Base-by-base conservation (phyloP, 2,329 filamentous ascomycete species). In the Davidsoniella australis region DNA sequence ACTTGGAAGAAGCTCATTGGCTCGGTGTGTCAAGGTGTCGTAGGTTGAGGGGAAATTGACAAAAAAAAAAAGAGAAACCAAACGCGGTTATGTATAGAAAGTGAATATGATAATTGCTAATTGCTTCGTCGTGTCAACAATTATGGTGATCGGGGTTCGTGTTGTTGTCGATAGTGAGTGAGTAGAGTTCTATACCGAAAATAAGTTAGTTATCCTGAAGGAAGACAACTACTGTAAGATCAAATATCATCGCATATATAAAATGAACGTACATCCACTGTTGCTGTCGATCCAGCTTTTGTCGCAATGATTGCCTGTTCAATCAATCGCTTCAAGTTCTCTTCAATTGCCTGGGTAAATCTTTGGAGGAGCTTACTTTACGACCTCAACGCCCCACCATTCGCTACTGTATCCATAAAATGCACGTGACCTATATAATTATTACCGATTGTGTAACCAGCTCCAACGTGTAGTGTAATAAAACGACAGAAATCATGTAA, bases 1-100 rank as follows among this genome's bases (percentile, higher is more conserved):
- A 95, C 85, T 62, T 85, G 82, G 73, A 95, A 95, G 72, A 76
- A 94, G 51, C 79, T 71, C 81, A 87, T 87, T 23, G 20, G 53
- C 47, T 58, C 36, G 49, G 52, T 40, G 47, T 49, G 48, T 49
- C 20, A 39, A 9, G 50, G n/a, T 38, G 26, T 36, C 43, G 14
- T 53, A 39, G 36, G 20, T 26, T 5, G n/a, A n/a, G 2, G 33
- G 17, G 33, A 5, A 26, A 20, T 9, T 33, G 29, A 17, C 17
- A 17, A 33, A 12, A 8, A 33, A 10, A 33, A 8, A 33, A 10
- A 12, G 29, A 12, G 29, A 9, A 12, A 33, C 4, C 12, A 12
- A 10, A 2, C 6, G 12, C 29, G 12, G 20, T 5, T 23, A 33
- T 33, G 26, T 29, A 29, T 29, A 29, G 10, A 12, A 17, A 17